Base-by-base conservation (phyloP, 495 filamentous ascomycete genomes). In the Penicillium crystallinum region DNA sequence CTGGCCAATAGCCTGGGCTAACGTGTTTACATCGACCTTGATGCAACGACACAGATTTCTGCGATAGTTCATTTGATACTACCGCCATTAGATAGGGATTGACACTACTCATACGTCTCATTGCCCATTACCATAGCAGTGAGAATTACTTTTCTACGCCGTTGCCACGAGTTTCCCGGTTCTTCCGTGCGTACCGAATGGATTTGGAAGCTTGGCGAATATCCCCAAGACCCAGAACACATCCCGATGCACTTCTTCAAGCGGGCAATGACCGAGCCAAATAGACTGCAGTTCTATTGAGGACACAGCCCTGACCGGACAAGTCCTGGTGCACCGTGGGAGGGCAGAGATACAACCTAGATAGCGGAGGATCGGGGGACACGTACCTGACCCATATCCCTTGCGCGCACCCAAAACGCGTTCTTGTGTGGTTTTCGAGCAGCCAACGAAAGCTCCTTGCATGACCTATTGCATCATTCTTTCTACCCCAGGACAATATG, bases 311-410 rank as follows among this genome's bases (percentile, higher is more conserved):
- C 30, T 29, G 25, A 2, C 39, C 14, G 14, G 31, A 36, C 33
- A 15, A 27, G 6, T 9, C 18, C 45, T 27, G 22, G 25, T n/a
- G 21, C 33, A 27, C 33, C 30, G 6, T 12, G 9, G 11, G 9
- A 14, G 4, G 34, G 5, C 34, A 15, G 4, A 29, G 15, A 1
- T 5, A 9, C 19, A 37, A 53, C 46, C 34, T 43, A 46, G 51
- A 44, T 31, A n/a, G n/a, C n/a, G n/a, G n/a, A n/a, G n/a, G n/a
- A n/a, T n/a, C n/a, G n/a, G 18, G 49, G 46, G 56, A 55, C 56
- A 57, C 49, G 62, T 62, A 65, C 58, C 55, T 64, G 62, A 57
- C 27, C 62, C 59, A 65, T 43, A 43, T 59, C 62, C 62, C 62
- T 65, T 65, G 59, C 62, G 35, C 47, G 38, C 29, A 55, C 41